Conservation (phyloP, 768 basidiomycete genomes). For the Sporobolomyces phaffii region DNA sequence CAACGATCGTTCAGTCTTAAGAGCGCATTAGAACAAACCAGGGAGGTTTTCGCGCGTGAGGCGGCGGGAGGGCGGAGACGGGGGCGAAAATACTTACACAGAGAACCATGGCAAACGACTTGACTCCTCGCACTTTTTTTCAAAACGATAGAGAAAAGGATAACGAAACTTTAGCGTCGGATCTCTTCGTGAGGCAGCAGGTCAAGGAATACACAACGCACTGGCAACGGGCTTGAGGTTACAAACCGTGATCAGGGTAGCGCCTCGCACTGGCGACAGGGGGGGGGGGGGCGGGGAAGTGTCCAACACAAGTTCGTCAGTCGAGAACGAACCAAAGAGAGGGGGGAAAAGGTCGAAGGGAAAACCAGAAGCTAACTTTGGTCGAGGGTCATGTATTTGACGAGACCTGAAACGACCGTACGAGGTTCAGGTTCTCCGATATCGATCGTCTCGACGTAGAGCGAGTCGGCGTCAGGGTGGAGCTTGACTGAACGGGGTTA, state of each 20-base stretch:
- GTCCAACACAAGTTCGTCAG: too few species aligned
- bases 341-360: slow-evolving; percentile 51
- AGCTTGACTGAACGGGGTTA: slow-evolving; percentile 67
- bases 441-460: slow-evolving; percentile 99
- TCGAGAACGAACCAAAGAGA: too few species aligned
- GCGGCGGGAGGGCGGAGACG: not conserved
- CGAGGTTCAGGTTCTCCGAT: slow-evolving; percentile 90
- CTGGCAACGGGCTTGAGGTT: slow-evolving; percentile 89
- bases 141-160: too few species aligned
- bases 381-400: slow-evolving; percentile 93
- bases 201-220: not conserved
- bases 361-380: slow-evolving; percentile 78
- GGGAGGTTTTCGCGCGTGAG: not conserved
- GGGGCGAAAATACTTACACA: slow-evolving; percentile 55
- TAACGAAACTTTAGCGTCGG: not conserved
- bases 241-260: slow-evolving; percentile 41
- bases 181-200: not conserved
- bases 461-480: slow-evolving; percentile 92
- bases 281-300: too few species aligned
- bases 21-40: not conserved
- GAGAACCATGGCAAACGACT: slow-evolving; percentile 97
- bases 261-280: slow-evolving; percentile 42
- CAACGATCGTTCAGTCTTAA: too few species aligned
- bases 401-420: slow-evolving; percentile 93
- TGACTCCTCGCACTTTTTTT: slow-evolving; percentile 84